A percentile compares a stretch with the other conserved stretches of the same genome.
These are phyloP conservation scores for Kandelia obovata DNA, from an alignment of 345 rosid species.

Conservation along the genomic window DNA sequence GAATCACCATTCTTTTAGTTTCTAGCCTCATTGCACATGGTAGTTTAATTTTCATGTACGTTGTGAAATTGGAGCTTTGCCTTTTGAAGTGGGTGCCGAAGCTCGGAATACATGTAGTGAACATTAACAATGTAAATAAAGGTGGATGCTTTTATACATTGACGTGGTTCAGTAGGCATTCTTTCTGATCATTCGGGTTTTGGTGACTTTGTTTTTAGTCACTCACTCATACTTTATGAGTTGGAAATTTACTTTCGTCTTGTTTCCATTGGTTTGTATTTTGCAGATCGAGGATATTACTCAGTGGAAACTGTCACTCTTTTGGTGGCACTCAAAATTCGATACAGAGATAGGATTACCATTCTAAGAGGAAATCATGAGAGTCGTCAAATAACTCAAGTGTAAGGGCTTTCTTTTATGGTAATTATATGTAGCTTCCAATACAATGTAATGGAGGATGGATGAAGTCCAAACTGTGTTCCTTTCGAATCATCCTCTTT, in stretches of 20 bases:
- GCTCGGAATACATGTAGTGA: too few relatives aligned
- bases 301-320: constrained; percentile 38
- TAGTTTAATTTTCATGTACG: too few relatives aligned
- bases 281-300: constrained; percentile 37
- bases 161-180: neutral
- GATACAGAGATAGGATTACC: constrained; percentile 36
- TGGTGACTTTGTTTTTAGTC: neutral
- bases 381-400: constrained; percentile 39
- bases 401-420: constrained; percentile 20
- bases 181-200: too few relatives aligned
- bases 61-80: too few relatives aligned
- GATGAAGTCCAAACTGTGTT: neutral
- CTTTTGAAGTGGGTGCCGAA: too few relatives aligned
- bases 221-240: neutral
- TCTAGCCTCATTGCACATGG: too few relatives aligned
- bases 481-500: neutral
- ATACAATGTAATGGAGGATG: neutral
- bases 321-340: constrained; percentile 35
- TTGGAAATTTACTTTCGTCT: too few relatives aligned
- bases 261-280: neutral
- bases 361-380: constrained; percentile 37
- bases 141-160: neutral
- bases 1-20: too few relatives aligned
- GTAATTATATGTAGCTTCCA: neutral
- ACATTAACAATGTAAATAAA: neutral